These are phyloP conservation scores for Dichotomocladium elegans DNA, from an alignment of 371 early-diverging fungal genomes.

Conservation along the genomic window DNA sequence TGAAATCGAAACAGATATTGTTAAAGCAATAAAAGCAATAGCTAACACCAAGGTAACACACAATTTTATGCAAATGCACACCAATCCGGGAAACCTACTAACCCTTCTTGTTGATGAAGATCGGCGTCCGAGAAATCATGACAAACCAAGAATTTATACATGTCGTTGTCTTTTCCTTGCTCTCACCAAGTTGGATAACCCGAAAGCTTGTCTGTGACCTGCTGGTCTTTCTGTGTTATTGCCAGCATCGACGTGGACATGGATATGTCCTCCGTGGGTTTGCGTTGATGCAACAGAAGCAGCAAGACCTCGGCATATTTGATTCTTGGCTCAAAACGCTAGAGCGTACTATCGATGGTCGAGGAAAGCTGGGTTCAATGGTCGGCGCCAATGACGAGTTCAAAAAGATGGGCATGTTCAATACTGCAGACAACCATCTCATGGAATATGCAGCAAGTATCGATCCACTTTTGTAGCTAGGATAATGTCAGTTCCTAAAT, in stretches of 20 bases:
- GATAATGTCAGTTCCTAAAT: no score
- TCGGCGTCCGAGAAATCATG: slow-evolving; percentile 71
- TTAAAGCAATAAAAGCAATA: slow-evolving; percentile 68
- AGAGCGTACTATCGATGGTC: slow-evolving; percentile 61
- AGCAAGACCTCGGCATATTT: slow-evolving; percentile 54
- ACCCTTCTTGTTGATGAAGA: slow-evolving; percentile 18
- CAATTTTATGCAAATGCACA: not conserved
- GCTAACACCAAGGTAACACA: slow-evolving; percentile 52
- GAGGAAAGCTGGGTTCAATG: slow-evolving; percentile 63
- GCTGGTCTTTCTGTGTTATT: slow-evolving; percentile 74
- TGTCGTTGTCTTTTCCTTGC: slow-evolving; percentile 68
- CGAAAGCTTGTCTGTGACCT: slow-evolving; percentile 74
- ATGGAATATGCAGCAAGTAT: slow-evolving; percentile 70
- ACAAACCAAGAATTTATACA: slow-evolving; percentile 59
- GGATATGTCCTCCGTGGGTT: slow-evolving; percentile 58
- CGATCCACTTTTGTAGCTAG: no score
- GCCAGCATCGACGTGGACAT: slow-evolving; percentile 62
- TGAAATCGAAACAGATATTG: slow-evolving; percentile 70
- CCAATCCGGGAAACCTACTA: not conserved
- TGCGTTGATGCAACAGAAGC: slow-evolving; percentile 46
- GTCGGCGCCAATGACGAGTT: slow-evolving; percentile 63
- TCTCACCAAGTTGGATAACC: slow-evolving; percentile 66
- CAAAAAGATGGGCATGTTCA: slow-evolving; percentile 45
- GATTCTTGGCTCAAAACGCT: slow-evolving; percentile 73
- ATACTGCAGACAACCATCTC: slow-evolving; percentile 63